Base-by-base conservation (phyloP, 2,329 filamentous ascomycete species). In the Calonectria crousiana region DNA sequence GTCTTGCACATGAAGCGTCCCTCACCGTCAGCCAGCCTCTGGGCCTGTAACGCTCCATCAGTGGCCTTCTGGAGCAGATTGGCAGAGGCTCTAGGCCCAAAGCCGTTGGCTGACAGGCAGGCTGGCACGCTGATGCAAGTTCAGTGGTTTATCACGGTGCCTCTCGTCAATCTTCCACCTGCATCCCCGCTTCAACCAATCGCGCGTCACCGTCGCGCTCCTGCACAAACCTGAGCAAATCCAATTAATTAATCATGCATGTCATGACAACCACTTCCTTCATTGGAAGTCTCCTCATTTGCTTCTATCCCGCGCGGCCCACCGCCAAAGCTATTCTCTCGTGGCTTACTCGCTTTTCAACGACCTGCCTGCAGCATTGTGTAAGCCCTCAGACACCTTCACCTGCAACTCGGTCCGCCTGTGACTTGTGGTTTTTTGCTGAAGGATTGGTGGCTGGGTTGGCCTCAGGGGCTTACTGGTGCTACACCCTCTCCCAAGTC, bases 241-340 rank as follows among this genome's bases (percentile, higher is more conserved):
- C 76, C 78, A 80, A 77, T 76, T 78, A 78, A 79, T 71, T 78
- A 78, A 79, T 71, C 74, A 79, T 78, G 79, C 78, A 80, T 81
- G 79, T 79, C 78, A 79, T 76, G 74, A 75, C 69, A 53, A 72
- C 70, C 72, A 71, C 69, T 56, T 75, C 67, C 51, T 62, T 74
- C 72, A 77, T 47, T 67, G 52, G 67, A 60, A 36, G 71, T 66
- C 53, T 68, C 58, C 68, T 67, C 69, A 58, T 71, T 71, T 53
- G 66, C 38, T 51, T 51, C 34, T 41, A 58, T 72, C 36, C 49
- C 69, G 20, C 58, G 41, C 20, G 34, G 67, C 52, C 66, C 58
- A 60, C 67, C 41, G 65, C 65, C 65, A 4, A 18, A 41, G 51
- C 23, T 41, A 28, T 66, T 36, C 51, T 71, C 30, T 47, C 26